phyloP scores from a whole-genome alignment of 306 rosid species.

The Heteromeles arbutifolia region DNA sequence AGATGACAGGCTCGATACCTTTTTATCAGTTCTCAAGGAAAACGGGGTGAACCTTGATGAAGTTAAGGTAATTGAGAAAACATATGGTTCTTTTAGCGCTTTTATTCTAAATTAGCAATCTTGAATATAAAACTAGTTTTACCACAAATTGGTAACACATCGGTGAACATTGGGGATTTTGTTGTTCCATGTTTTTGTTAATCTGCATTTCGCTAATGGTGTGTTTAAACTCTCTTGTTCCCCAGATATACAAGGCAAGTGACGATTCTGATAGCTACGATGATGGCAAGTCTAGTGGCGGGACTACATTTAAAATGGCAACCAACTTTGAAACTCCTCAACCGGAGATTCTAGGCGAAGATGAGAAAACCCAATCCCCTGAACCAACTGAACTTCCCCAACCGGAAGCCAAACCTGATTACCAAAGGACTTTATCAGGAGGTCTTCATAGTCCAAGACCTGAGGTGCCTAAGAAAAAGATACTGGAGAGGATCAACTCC shows the following conservation, averaged over 20 bases:
- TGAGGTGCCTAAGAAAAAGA: constrained; percentile 60
- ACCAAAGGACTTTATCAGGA: constrained; percentile 75
- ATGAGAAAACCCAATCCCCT: constrained; percentile 24
- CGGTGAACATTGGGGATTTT: too few relatives aligned
- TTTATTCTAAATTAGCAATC: neutral
- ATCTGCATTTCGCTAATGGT: constrained; percentile 1
- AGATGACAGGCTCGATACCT: constrained; percentile 53
- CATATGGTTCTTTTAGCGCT: neutral
- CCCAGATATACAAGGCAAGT: constrained; percentile 54
- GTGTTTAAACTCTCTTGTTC: neutral
- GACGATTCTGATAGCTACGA: constrained; percentile 53
- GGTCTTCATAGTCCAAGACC: constrained; percentile 92
- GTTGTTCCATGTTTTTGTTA: neutral
- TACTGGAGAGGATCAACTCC: constrained; percentile 79
- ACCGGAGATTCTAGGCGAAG: constrained; percentile 21
- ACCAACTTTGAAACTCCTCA: constrained; percentile 4
- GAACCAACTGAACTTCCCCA: constrained; percentile 22
- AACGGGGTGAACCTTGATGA: constrained; percentile 66
- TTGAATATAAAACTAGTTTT: neutral
- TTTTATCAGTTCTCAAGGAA: constrained; percentile 57
- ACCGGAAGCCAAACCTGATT: constrained; percentile 21
- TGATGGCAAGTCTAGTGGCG: constrained; percentile 24
- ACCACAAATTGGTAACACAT: neutral
- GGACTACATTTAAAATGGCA: constrained; percentile 2
- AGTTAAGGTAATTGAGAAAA: constrained; percentile 60